phyloP scores from a whole-genome alignment of 2,329 filamentous ascomycete genomes.

The Pseudogymnoascus sp. region DNA sequence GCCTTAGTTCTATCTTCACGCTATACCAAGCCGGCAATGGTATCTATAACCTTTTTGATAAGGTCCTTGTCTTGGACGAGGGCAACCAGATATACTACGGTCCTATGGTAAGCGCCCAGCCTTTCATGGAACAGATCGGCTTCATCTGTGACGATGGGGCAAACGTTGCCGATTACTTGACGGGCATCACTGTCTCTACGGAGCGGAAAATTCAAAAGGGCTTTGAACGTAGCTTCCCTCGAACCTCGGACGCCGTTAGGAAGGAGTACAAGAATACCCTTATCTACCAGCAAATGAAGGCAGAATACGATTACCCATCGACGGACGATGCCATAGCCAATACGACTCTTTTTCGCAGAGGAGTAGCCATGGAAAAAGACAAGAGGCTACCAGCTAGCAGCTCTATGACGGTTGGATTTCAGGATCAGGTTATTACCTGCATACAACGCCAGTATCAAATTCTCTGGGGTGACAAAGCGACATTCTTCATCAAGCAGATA shows the following conservation, averaged over 20 bases:
- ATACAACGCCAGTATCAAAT: constrained; percentile 56
- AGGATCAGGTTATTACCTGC: constrained; percentile 47
- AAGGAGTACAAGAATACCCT: constrained; percentile 43
- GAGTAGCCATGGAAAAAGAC: constrained; percentile 31
- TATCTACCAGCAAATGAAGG: constrained; percentile 41
- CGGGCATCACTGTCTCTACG: constrained; percentile 55
- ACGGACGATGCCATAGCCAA: constrained; percentile 35
- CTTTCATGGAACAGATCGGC: constrained; percentile 56
- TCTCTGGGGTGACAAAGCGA: constrained; percentile 54
- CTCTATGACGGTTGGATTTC: constrained; percentile 40
- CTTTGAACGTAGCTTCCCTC: constrained; percentile 35
- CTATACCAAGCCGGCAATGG: constrained; percentile 63
- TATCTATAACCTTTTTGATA: constrained; percentile 62
- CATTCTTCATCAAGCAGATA: constrained; percentile 53
- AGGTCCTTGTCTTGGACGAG: constrained; percentile 58
- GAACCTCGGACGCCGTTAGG: constrained; percentile 38
- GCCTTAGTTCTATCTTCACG: constrained; percentile 52
- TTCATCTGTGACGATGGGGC: constrained; percentile 54
- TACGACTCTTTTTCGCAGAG: not conserved
- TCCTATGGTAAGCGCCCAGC: constrained; percentile 45
- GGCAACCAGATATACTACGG: constrained; percentile 60
- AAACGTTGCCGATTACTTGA: constrained; percentile 58
- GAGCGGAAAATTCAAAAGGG: constrained; percentile 52
- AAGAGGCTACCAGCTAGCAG: constrained; percentile 41
- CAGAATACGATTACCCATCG: constrained; percentile 49